Conservation (phyloP, 129 eudicot genomes). For the Flaveria robusta region DNA sequence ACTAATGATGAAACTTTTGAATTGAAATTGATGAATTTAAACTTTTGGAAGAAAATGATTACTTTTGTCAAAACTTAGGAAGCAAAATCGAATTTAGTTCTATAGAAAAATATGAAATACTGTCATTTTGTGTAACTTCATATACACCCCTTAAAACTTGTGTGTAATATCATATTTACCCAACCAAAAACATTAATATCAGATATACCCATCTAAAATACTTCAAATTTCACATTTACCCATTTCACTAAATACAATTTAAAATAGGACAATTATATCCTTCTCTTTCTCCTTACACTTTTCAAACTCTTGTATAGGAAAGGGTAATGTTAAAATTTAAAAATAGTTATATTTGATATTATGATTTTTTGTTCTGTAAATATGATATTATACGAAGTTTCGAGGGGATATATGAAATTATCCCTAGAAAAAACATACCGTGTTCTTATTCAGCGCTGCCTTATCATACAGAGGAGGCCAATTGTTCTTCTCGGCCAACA, state of each 20-base stretch:
- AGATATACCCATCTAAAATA: not conserved
- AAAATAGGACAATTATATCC: not conserved
- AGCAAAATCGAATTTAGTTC: too few species aligned
- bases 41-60: too few species aligned
- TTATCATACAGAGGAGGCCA: conserved; percentile 92
- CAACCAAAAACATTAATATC: not conserved
- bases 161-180: not conserved
- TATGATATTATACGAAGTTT: not conserved
- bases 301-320: too few species aligned
- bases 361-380: not conserved
- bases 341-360: not conserved
- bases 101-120: not conserved
- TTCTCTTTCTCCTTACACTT: not conserved
- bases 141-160: not conserved
- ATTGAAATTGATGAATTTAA: too few species aligned
- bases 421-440: conserved; percentile 41
- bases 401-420: not conserved
- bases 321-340: not conserved
- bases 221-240: not conserved
- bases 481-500: conserved; percentile 78
- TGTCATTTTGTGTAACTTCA: too few species aligned
- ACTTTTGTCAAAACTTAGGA: too few species aligned
- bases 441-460: conserved; percentile 55
- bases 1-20: too few species aligned
- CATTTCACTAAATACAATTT: not conserved